These are phyloP conservation scores for Silybum marianum DNA, from an alignment of 129 eudicot genomes.

Conservation along the genomic window DNA sequence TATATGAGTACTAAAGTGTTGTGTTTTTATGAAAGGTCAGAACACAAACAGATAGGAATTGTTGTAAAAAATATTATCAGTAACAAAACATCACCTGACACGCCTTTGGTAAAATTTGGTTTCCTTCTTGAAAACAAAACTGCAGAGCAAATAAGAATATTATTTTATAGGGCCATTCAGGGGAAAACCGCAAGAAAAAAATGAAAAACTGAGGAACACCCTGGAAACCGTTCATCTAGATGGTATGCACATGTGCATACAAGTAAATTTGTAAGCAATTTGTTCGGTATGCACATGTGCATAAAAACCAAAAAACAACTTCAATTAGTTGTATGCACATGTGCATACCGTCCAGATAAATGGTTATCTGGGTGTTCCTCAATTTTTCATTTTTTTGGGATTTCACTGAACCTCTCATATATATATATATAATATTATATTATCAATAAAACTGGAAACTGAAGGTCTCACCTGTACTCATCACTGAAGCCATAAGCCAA, in stretches of 20 bases:
- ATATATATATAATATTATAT: not conserved
- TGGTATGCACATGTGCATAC: too few species aligned
- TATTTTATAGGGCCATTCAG: not conserved
- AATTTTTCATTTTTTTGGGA: too few species aligned
- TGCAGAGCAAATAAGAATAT: constrained; percentile 33
- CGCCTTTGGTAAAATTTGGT: constrained; percentile 85
- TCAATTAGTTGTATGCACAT: too few species aligned
- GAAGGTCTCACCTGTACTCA: constrained; percentile 61
- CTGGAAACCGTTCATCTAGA: too few species aligned
- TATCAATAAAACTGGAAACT: not conserved
- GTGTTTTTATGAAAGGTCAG: not conserved
- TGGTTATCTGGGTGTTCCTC: too few species aligned
- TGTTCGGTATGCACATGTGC: too few species aligned
- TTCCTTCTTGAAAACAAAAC: constrained; percentile 73
- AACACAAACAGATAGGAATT: not conserved
- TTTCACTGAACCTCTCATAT: not conserved
- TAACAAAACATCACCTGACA: constrained; percentile 48
- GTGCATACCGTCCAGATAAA: too few species aligned
- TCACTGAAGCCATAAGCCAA: constrained; percentile 79
- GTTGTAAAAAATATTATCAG: not conserved
- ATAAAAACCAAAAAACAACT: too few species aligned
- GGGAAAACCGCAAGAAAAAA: too few species aligned
- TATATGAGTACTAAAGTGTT: not conserved
- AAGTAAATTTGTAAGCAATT: too few species aligned
- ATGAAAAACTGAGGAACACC: too few species aligned